Conservation (phyloP, 345 rosid species). For the Rhodamnia argentea region DNA sequence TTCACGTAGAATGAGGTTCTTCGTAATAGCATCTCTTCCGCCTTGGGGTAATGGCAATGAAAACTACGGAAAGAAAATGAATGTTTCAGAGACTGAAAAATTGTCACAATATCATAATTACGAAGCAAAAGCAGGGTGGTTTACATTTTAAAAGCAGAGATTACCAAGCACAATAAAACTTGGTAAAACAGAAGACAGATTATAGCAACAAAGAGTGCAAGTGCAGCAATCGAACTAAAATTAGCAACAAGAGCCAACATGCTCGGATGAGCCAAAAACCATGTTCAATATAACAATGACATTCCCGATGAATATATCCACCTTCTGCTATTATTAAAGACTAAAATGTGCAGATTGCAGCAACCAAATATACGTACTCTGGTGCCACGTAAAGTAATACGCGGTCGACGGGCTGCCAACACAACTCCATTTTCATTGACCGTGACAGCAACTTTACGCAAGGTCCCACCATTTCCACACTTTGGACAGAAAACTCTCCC, state of each 20-base stretch:
- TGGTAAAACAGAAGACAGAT: not conserved
- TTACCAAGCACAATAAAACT: not conserved
- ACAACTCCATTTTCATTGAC: slow-evolving; percentile 71
- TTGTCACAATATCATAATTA: not conserved
- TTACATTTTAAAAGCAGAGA: not conserved
- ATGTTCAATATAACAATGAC: not conserved
- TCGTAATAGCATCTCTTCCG: slow-evolving; percentile 83
- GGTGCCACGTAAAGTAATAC: slow-evolving; percentile 69
- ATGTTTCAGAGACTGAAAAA: not conserved
- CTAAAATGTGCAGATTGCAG: not conserved
- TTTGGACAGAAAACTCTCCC: slow-evolving; percentile 86
- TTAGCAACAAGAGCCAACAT: not conserved
- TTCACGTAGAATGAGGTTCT: slow-evolving; percentile 72
- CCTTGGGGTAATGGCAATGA: slow-evolving; percentile 87
- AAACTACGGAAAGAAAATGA: slow-evolving; percentile 31
- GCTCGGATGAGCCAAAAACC: not conserved
- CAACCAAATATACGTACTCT: slow-evolving; percentile 28
- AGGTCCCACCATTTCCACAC: slow-evolving; percentile 94
- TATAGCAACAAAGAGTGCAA: not conserved
- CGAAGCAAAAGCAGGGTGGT: not conserved
- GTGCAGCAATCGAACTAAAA: not conserved
- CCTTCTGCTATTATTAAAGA: not conserved
- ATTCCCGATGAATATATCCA: not conserved
- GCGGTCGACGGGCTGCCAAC: slow-evolving; percentile 56
- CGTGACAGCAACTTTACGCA: slow-evolving; percentile 75